Evolutionary conservation across 2,329 filamentous ascomycete species (phyloP).

Genomic region (Didymella arachidicola): DNA sequence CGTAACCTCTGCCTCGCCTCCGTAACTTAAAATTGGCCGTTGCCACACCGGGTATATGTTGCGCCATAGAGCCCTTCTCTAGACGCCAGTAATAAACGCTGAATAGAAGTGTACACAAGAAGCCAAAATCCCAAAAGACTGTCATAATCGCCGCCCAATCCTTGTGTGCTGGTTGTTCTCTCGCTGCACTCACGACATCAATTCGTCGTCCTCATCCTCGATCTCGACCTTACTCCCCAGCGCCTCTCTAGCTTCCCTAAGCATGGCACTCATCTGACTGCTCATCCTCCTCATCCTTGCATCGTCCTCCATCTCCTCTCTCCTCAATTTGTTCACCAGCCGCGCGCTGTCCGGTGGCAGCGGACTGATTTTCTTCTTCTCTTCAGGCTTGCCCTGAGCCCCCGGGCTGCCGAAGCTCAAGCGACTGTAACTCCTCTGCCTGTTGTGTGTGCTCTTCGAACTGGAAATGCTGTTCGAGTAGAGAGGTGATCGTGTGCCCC

Average conservation of each 20-base stretch:
- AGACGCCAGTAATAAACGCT: not conserved
- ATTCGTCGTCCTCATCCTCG: constrained; percentile 44
- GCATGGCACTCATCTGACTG: constrained; percentile 81
- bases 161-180: no score
- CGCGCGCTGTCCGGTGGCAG: constrained; percentile 72
- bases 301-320: constrained; percentile 80
- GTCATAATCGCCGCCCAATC: not conserved
- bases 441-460: constrained; percentile 22
- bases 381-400: constrained; percentile 27
- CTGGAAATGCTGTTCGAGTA: constrained; percentile 19
- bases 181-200: constrained; percentile 3
- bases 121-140: not conserved
- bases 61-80: not conserved
- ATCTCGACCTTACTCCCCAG: constrained; percentile 64
- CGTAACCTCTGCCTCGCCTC: not conserved
- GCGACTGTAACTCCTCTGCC: constrained; percentile 39
- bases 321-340: constrained; percentile 73
- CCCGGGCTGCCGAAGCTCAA: constrained; percentile 44
- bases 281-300: constrained; percentile 82
- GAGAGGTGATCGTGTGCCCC: constrained; percentile 33
- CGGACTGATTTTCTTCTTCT: constrained; percentile 39
- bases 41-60: not conserved
- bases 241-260: constrained; percentile 85
- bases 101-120: not conserved
- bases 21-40: not conserved